Percentiles rank a stretch among this genome's conserved stretches.
Evolutionary conservation across 495 filamentous ascomycete genomes (phyloP).

Genomic region (Hypomontagnella submonticulosa): DNA sequence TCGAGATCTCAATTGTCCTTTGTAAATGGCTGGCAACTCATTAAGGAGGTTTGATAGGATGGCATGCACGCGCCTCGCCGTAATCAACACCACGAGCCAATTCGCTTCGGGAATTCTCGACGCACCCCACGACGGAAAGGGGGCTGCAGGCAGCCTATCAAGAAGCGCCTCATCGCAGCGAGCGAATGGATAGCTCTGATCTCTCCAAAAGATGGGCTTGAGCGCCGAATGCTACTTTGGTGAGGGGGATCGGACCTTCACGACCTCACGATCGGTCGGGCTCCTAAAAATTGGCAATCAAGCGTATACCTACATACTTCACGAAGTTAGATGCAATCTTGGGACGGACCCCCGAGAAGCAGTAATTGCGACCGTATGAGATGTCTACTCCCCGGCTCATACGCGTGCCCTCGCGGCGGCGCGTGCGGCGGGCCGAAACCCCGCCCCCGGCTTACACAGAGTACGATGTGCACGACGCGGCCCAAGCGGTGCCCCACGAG

Average conservation of each 20-base stretch:
- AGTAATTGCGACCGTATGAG: neutral
- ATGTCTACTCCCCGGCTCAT: slow-evolving; percentile 25
- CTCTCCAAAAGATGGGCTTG: slow-evolving; percentile 16
- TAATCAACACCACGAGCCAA: slow-evolving; percentile 30
- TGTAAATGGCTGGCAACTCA: slow-evolving; percentile 12
- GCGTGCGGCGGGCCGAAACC: slow-evolving; percentile 28
- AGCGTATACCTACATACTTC: neutral
- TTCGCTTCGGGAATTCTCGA: slow-evolving; percentile 12
- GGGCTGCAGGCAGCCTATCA: slow-evolving; percentile 40
- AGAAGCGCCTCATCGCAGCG: neutral
- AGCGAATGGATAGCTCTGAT: slow-evolving; percentile 19
- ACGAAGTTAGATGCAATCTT: neutral
- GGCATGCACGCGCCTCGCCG: slow-evolving; percentile 37
- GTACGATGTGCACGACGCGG: slow-evolving; percentile 22
- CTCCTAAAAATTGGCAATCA: neutral
- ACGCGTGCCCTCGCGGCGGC: slow-evolving; percentile 26
- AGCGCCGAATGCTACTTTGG: slow-evolving; percentile 12
- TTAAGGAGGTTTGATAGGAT: slow-evolving; percentile 12
- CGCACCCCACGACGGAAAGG: slow-evolving; percentile 33
- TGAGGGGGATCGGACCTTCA: slow-evolving; percentile 6
- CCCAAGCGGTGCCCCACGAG: slow-evolving; percentile 2
- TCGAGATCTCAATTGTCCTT: neutral
- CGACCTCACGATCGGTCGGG: slow-evolving; percentile 11
- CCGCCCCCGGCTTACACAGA: slow-evolving; percentile 38
- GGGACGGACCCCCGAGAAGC: neutral